Conservation (phyloP, 2,329 filamentous ascomycete species). For the Alternaria consortialis region DNA sequence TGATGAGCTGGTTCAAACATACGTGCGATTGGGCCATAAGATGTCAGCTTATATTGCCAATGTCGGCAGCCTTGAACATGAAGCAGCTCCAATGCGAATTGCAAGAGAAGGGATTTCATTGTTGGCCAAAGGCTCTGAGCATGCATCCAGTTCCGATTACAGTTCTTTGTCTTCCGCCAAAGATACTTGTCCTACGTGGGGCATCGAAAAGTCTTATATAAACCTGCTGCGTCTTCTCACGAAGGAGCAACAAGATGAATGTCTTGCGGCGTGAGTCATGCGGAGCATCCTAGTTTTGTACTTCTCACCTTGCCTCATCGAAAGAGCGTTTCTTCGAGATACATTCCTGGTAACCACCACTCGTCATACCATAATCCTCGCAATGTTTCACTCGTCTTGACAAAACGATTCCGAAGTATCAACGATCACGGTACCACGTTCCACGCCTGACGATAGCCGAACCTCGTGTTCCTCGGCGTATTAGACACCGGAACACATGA, state of each 20-base stretch:
- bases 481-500: neutral
- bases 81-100: slow-evolving; percentile 15
- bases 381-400: too few species aligned
- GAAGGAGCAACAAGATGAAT: neutral
- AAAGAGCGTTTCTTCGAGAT: neutral
- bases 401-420: neutral
- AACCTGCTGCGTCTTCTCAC: neutral
- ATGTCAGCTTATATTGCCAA: slow-evolving; percentile 63
- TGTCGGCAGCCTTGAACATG: slow-evolving; percentile 60
- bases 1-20: slow-evolving; percentile 61
- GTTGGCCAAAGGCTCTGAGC: neutral
- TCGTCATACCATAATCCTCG: neutral
- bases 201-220: slow-evolving; percentile 8
- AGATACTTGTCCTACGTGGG: slow-evolving; percentile 10
- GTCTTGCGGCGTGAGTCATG: neutral
- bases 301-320: neutral
- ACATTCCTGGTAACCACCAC: neutral
- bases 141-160: too few species aligned
- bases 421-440: neutral
- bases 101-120: slow-evolving; percentile 15
- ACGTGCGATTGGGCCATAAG: slow-evolving; percentile 59
- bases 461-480: neutral
- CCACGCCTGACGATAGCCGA: neutral
- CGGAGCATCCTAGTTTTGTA: neutral
- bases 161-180: neutral